Evolutionary conservation across 345 rosid species (phyloP), one percentile per base, ranked within the genome.

Genomic region (Trapa incisa): DNA sequence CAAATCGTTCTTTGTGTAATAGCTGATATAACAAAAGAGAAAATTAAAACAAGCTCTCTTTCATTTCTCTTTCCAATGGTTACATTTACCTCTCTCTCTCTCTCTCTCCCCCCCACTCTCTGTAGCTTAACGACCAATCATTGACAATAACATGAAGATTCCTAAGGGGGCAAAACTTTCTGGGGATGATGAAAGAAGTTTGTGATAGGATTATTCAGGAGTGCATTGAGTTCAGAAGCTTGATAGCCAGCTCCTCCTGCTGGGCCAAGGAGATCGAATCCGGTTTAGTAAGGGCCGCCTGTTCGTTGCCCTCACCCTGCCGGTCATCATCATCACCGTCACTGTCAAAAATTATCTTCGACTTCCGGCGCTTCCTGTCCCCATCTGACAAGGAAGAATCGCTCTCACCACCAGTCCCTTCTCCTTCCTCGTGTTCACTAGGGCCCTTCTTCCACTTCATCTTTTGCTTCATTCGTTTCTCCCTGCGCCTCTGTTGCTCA

Each of bases 221-320:
- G 65, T 85, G 80, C 86, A 87, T 83, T 7, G 89, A 83, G 67
- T 73, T 75, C 64, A 90, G 77, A 67, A 92, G 70, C 77, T 83
- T 84, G 50, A 93, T 90, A 62, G 94, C 98, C 71, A 88, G 75
- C 70, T 83, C 90, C 83, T 93, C 97, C 77, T 86, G 98, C 47
- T 90, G 96, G 36, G 82, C 85, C 65, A 88, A 11, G 61, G 96
- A 82, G 57, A 83, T 36, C 0, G 97, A 67, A 47, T 90, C 87
- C 3, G 77, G 71, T 10, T 78, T 70, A 63, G 73, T 7, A 16
- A 33, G 11, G 62, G 67, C 80, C 1, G 67, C 63, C 4, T 39
- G 69, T 13, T 65, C 75, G 15, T 35, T 52, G 4, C 13, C 65
- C 68, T 75, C 43, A 8, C 43, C 43, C 43, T 41, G 43, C 43